Conservation (phyloP, 2,329 filamentous ascomycete genomes). For the Huntiella bhutanensis region DNA sequence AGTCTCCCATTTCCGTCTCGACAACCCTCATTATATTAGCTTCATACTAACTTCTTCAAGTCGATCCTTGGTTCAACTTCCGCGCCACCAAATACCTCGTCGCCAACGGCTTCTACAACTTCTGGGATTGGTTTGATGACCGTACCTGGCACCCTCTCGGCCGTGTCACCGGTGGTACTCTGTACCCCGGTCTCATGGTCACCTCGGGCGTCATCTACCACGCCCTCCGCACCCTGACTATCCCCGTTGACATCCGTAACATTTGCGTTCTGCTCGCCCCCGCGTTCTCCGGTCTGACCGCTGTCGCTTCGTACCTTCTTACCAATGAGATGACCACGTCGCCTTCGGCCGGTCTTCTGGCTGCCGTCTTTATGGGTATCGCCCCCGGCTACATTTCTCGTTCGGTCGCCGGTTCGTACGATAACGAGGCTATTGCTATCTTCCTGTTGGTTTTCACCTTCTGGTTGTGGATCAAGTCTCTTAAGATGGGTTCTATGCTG, state of each 20-base stretch:
- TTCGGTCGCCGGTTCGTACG: slow-evolving; percentile 94
- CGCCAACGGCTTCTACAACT: slow-evolving; percentile 91
- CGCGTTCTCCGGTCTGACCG: slow-evolving; percentile 83
- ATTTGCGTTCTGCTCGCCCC: slow-evolving; percentile 94
- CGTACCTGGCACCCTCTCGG: slow-evolving; percentile 98
- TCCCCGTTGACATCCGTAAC: slow-evolving; percentile 96
- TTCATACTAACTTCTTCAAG: neutral
- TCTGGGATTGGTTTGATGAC: slow-evolving; percentile 99
- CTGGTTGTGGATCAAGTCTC: slow-evolving; percentile 95
- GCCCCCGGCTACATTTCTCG: slow-evolving; percentile 93
- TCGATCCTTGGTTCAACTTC: slow-evolving; percentile 98
- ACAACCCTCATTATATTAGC: slow-evolving; percentile 3
- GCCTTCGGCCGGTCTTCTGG: slow-evolving; percentile 81
- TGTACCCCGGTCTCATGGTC: slow-evolving; percentile 97
- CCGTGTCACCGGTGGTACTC: slow-evolving; percentile 93
- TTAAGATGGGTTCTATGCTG: slow-evolving; percentile 90
- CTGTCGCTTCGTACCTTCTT: slow-evolving; percentile 80
- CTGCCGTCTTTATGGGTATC: slow-evolving; percentile 93
- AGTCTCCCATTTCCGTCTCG: slow-evolving; percentile 23
- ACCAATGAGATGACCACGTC: slow-evolving; percentile 96
- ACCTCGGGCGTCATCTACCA: slow-evolving; percentile 97
- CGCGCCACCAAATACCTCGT: slow-evolving; percentile 95
- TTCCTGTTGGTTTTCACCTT: slow-evolving; percentile 98
- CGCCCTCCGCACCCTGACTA: slow-evolving; percentile 64
- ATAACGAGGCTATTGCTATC: slow-evolving; percentile 98